Percentiles rank a stretch among this genome's conserved stretches.
Conservation (phyloP, 352 stramenopile genomes). For the Pythium pyrilobum region DNA sequence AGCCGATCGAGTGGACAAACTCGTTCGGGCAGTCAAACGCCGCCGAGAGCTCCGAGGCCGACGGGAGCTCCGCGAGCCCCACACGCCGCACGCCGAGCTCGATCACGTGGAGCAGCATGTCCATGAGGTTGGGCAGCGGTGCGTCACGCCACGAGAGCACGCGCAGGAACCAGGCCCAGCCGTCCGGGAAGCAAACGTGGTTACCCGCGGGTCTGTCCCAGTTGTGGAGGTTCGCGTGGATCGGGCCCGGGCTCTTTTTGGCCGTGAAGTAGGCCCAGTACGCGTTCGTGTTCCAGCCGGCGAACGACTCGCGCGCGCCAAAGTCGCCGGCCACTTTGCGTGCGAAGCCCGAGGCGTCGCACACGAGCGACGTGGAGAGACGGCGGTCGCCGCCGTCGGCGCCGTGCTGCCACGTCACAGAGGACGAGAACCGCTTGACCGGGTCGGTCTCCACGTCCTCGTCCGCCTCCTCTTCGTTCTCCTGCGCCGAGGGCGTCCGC, state of each 20-base stretch:
- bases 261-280: constrained; percentile 9
- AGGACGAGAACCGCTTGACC: too few relatives aligned
- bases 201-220: neutral
- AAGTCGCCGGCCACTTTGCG: constrained; percentile 7
- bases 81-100: neutral
- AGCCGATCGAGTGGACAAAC: constrained; percentile 8
- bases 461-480: too few relatives aligned
- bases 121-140: constrained; percentile 10
- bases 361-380: constrained; percentile 5
- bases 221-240: too few relatives aligned
- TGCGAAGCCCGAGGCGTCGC: neutral
- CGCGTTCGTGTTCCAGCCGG: constrained; percentile 5
- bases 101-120: constrained; percentile 2
- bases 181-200: constrained; percentile 7
- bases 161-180: constrained; percentile 10
- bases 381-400: too few relatives aligned
- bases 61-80: neutral
- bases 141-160: constrained; percentile 10
- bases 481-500: too few relatives aligned
- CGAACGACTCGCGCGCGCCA: neutral
- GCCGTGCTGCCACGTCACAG: too few relatives aligned
- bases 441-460: too few relatives aligned
- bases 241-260: too few relatives aligned
- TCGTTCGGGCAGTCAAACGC: constrained; percentile 5
- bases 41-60: neutral